Percentiles rank a stretch among this genome's conserved stretches.
Evolutionary conservation across 441 rosid genomes (phyloP).

Genomic region (Populus trichocarpa): DNA sequence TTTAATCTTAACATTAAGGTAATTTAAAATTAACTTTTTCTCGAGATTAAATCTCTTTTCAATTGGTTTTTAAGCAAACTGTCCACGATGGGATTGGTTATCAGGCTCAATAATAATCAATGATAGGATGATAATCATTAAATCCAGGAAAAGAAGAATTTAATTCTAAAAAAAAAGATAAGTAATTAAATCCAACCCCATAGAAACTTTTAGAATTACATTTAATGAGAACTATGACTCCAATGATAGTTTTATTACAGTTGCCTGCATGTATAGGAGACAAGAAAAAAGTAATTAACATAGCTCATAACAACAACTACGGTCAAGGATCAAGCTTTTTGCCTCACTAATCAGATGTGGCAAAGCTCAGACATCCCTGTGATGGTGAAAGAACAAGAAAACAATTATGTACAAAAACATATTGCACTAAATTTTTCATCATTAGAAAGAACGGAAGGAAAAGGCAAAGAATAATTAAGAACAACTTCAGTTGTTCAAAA

Average conservation of each 20-base stretch:
- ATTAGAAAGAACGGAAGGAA: neutral
- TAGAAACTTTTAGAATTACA: too few species aligned
- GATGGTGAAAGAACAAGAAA: slow-evolving; percentile 6
- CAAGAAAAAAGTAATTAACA: neutral
- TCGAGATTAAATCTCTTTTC: too few species aligned
- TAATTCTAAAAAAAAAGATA: neutral
- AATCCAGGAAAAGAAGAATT: neutral
- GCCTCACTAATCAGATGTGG: neutral
- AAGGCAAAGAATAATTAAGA: neutral
- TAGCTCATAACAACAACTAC: neutral
- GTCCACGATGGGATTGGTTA: too few species aligned
- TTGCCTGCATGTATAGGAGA: neutral
- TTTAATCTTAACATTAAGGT: too few species aligned
- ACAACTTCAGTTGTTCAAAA: neutral
- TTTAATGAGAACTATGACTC: neutral
- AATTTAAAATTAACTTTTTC: too few species aligned
- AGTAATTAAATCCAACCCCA: neutral
- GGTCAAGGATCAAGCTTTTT: slow-evolving; percentile 1
- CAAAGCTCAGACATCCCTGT: neutral
- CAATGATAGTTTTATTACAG: neutral
- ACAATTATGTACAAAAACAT: neutral
- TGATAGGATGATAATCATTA: too few species aligned
- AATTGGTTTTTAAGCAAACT: too few species aligned
- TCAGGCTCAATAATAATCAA: too few species aligned
- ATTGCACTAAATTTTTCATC: neutral